Evolutionary conservation across 805 yeast genomes (phyloP), one percentile per base, ranked within the genome.

Genomic region (Kodamaea kaohsiungensis): DNA sequence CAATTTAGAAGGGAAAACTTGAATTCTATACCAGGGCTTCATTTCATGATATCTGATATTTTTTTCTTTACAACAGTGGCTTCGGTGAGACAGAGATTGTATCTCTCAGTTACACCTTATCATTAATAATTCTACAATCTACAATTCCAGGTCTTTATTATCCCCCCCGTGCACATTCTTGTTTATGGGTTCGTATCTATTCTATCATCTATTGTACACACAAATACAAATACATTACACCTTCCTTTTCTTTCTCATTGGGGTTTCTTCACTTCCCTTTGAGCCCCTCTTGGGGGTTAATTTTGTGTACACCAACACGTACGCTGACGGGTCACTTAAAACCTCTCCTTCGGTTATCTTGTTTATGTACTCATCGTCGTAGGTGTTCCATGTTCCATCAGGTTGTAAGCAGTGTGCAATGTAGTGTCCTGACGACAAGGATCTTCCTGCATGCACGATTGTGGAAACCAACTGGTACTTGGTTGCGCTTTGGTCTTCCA

Each of bases 391-490:
- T 1, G 87, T 72, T 1, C 91, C 93, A 70, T 89, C 95, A 0
- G 98, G 96, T 70, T 92, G 97, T 58, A 88, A 82, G 66, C 97
- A 89, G 66, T 89, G 91, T 0, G 96, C 89, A 55, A 91, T 83
- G 65, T 95, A 95, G 70, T 95, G 99, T 2, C 99, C 99, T 2
- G 95, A 86, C 46, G 91, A 85, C 12, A 92, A 86, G 1, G 97
- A 88, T 58, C 98, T 79, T 42, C 99, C 99, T 63, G 90, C 97
- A 66, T 95, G 99, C 3, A 91, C 93, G 56, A 93, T 89, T 15
- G 93, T 97, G 18, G 92, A 84, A 15, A 84, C 78, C 59, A 95
- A 78, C 66, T 86, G 87, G 71, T 95, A 95, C 52, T 61, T 63
- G 6, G 81, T 79, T 30, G 82, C 80, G 13, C 54, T 43, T 13